phyloP scores from a whole-genome alignment of 495 filamentous ascomycete species.

The Clavariopsis aquatica region DNA sequence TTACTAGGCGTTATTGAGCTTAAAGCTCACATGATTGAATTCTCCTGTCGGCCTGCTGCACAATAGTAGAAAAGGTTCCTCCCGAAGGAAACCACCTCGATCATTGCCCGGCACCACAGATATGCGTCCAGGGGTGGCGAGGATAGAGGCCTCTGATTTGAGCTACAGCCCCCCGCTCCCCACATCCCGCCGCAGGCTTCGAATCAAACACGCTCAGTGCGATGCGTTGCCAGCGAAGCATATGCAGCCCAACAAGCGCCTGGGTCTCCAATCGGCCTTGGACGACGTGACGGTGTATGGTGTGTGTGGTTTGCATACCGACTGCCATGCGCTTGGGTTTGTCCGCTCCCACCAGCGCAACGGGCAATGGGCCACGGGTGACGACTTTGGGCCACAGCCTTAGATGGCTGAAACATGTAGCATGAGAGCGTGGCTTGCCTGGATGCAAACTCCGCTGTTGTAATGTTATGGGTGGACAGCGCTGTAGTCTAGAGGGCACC shows the following conservation, averaged over 20 bases:
- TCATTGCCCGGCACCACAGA: constrained; percentile 27
- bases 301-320: constrained; percentile 7
- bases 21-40: constrained; percentile 25
- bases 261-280: constrained; percentile 24
- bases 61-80: constrained; percentile 18
- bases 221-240: constrained; percentile 38
- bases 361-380: constrained; percentile 10
- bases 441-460: constrained; percentile 15
- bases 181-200: constrained; percentile 11
- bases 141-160: constrained; percentile 21
- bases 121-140: constrained; percentile 5
- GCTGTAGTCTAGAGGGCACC: not conserved
- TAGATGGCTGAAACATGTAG: constrained; percentile 34
- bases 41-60: constrained; percentile 12
- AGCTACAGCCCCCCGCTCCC: constrained; percentile 27
- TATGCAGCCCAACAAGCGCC: constrained; percentile 22
- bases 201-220: constrained; percentile 1
- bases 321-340: constrained; percentile 22
- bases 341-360: constrained; percentile 16
- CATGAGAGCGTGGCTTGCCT: constrained; percentile 20
- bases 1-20: constrained; percentile 1
- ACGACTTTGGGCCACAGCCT: constrained; percentile 27
- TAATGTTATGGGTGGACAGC: not conserved
- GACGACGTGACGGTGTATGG: not conserved
- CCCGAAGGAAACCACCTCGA: constrained; percentile 35